Percentiles rank a stretch among this genome's conserved stretches.
Evolutionary conservation across 1,284 basidiomycete species (phyloP).

Genomic region (Trichosporon sp.): DNA sequence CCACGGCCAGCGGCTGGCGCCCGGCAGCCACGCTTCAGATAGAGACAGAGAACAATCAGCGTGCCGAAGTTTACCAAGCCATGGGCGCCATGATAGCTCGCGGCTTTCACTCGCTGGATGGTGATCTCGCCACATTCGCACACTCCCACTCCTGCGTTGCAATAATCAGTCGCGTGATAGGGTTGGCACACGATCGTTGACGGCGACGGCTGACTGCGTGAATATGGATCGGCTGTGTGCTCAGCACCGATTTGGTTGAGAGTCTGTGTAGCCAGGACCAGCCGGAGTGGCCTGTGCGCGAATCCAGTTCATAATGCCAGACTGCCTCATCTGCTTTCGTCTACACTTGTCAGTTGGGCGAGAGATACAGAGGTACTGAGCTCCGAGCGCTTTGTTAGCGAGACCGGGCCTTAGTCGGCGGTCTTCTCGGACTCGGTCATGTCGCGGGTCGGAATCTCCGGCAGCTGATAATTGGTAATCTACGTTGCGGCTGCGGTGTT

Average conservation of each 20-base stretch:
- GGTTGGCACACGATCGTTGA: neutral
- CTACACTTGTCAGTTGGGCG: neutral
- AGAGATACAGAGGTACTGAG: neutral
- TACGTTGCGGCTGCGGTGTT: no score
- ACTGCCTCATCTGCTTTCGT: neutral
- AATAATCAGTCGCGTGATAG: neutral
- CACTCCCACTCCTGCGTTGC: neutral
- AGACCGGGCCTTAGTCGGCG: neutral
- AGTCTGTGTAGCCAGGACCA: neutral
- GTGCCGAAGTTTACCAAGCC: neutral
- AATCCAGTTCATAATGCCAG: neutral
- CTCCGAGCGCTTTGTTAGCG: neutral
- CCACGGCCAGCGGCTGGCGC: neutral
- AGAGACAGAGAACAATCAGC: neutral
- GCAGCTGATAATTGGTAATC: no score
- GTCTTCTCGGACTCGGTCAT: no score
- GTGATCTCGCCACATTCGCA: neutral
- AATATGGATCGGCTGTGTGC: neutral
- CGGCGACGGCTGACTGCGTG: neutral
- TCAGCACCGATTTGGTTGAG: neutral
- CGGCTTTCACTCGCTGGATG: neutral
- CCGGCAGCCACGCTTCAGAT: neutral
- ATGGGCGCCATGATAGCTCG: neutral
- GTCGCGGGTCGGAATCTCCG: no score
- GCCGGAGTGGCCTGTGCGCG: no score